These are phyloP conservation scores for Ampelomyces quisqualis DNA, from an alignment of 2,329 filamentous ascomycete species.

Conservation along the genomic window DNA sequence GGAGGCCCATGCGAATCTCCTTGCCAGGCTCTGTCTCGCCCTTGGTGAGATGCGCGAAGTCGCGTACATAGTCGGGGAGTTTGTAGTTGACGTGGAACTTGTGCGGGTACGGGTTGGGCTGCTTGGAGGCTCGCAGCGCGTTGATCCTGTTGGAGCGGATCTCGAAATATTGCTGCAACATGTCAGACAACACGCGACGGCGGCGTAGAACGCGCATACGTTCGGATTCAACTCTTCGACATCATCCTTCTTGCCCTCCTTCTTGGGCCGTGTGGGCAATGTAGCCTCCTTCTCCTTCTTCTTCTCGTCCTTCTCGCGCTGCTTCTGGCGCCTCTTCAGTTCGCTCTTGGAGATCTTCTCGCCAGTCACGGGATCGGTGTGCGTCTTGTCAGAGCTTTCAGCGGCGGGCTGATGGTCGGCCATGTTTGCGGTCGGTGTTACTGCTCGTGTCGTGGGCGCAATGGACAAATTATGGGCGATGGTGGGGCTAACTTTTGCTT, in stretches of 20 bases:
- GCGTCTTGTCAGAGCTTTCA: slow-evolving; percentile 59
- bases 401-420: slow-evolving; percentile 32
- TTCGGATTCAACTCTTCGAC: slow-evolving; percentile 74
- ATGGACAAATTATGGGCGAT: slow-evolving; percentile 15
- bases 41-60: slow-evolving; percentile 80
- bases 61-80: slow-evolving; percentile 73
- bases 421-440: slow-evolving; percentile 30
- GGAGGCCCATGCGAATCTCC: slow-evolving; percentile 73
- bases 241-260: slow-evolving; percentile 63
- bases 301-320: slow-evolving; percentile 83
- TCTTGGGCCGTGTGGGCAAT: slow-evolving; percentile 60
- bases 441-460: slow-evolving; percentile 18
- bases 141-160: slow-evolving; percentile 83
- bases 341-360: slow-evolving; percentile 65
- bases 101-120: slow-evolving; percentile 84
- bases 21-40: slow-evolving; percentile 79
- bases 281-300: slow-evolving; percentile 81
- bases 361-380: slow-evolving; percentile 90
- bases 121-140: slow-evolving; percentile 69
- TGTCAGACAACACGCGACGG: slow-evolving; percentile 13
- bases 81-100: slow-evolving; percentile 87
- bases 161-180: slow-evolving; percentile 82
- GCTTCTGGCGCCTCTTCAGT: slow-evolving; percentile 94
- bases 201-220: slow-evolving; percentile 49
- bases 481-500: slow-evolving; percentile 14